phyloP scores from a whole-genome alignment of 1,284 basidiomycete genomes.

The Pseudozyma flocculosa region DNA sequence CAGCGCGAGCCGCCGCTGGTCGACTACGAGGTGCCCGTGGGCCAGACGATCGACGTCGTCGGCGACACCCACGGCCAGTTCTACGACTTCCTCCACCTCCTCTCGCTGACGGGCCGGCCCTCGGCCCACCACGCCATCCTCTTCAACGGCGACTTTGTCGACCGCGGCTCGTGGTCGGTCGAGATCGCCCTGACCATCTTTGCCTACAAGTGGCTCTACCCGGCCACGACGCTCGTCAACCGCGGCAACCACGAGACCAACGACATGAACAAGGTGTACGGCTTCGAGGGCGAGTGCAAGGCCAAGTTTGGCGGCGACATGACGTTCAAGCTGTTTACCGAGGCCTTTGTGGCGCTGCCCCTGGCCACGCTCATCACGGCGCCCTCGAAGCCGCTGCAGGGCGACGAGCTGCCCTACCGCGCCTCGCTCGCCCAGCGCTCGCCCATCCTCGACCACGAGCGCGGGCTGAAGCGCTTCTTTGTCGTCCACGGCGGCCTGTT shows the following conservation, averaged over 20 bases:
- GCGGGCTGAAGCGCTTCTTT: slow-evolving; percentile 80
- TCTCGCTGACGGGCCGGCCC: slow-evolving; percentile 72
- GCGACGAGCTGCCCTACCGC: slow-evolving; percentile 32
- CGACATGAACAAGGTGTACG: slow-evolving; percentile 68
- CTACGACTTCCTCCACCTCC: slow-evolving; percentile 87
- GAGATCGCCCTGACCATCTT: slow-evolving; percentile 93
- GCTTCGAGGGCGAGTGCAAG: slow-evolving; percentile 95
- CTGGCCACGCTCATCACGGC: slow-evolving; percentile 81
- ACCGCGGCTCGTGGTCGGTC: slow-evolving; percentile 94
- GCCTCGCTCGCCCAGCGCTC: slow-evolving; percentile 44
- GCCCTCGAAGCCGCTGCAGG: slow-evolving; percentile 65
- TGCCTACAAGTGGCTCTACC: slow-evolving; percentile 80
- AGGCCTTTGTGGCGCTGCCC: slow-evolving; percentile 62
- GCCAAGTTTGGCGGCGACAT: slow-evolving; percentile 54
- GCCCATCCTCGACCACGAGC: slow-evolving; percentile 75
- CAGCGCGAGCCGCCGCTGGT: slow-evolving; percentile 79
- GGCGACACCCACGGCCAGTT: slow-evolving; percentile 63
- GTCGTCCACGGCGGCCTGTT: slow-evolving; percentile 90
- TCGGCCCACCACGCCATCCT: slow-evolving; percentile 49
- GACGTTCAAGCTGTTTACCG: slow-evolving; percentile 55
- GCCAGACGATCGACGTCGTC: slow-evolving; percentile 62
- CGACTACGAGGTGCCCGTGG: slow-evolving; percentile 73
- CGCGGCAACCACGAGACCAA: slow-evolving; percentile 98
- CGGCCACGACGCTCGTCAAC: slow-evolving; percentile 52
- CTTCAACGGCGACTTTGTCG: slow-evolving; percentile 65